A percentile compares a stretch with the other conserved stretches of the same genome.
phyloP scores from a whole-genome alignment of 345 rosid genomes.

The Camelina hispida region DNA sequence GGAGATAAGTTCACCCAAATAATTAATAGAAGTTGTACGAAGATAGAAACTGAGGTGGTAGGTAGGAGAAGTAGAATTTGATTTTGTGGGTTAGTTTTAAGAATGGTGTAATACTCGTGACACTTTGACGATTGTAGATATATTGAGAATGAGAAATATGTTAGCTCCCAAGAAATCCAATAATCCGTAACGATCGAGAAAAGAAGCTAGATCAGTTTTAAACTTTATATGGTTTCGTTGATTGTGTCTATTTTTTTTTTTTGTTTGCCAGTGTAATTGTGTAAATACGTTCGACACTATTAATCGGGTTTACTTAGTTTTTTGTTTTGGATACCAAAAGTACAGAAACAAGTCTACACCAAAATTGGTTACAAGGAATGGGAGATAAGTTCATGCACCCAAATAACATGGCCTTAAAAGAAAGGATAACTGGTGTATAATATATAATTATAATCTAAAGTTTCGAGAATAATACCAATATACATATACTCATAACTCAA shows the following conservation, averaged over 20 bases:
- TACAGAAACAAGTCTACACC: background rate
- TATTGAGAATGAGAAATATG: background rate
- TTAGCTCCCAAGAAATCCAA: background rate
- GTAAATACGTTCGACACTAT: background rate
- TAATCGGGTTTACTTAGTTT: background rate
- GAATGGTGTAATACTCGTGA: slow-evolving; percentile 30
- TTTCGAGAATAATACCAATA: background rate
- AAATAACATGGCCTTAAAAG: slow-evolving; percentile 17
- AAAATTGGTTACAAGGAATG: slow-evolving; percentile 18
- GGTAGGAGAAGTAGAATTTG: slow-evolving; percentile 32
- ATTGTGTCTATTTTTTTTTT: background rate
- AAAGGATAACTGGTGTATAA: background rate
- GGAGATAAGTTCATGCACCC: slow-evolving; percentile 28
- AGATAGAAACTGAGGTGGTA: slow-evolving; percentile 5
- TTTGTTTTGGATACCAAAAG: background rate
- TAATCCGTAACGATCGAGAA: background rate
- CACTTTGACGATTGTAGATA: background rate
- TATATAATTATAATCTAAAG: background rate
- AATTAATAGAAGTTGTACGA: background rate
- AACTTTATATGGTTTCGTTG: background rate
- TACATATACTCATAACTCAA: background rate
- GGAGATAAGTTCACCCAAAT: slow-evolving; percentile 26
- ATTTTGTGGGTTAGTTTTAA: slow-evolving; percentile 29
- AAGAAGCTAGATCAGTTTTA: background rate
- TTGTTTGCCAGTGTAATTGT: background rate